Evolutionary conservation across 805 yeast genomes (phyloP), one percentile per base, ranked within the genome.

Genomic region (Scheffersomyces ergatensis): DNA sequence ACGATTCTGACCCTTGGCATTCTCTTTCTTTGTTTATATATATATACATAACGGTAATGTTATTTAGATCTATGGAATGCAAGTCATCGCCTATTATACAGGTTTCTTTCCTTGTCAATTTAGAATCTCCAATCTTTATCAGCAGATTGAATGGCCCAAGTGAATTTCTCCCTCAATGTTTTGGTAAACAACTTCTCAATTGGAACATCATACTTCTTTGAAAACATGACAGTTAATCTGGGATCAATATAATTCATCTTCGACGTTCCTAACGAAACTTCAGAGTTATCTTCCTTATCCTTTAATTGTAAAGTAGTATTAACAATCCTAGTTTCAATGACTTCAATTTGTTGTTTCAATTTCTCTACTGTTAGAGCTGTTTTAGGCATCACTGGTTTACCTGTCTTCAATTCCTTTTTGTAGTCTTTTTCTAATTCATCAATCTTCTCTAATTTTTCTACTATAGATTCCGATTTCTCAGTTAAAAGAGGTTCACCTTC

Each of bases 171-270:
- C 46, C 97, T 71, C 40, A 92, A 69, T 0, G 98, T 87, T 66
- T 89, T 90, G 11, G 97, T 85, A 53, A 92, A 89, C 32, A 92
- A 71, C 63, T 87, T 90, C 62, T 92, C 97, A 40, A 92, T 84
- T 6, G 98, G 98, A 16, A 92, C 97, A 40, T 79, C 73, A 58
- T 69, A 89, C 63, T 82, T 86, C 62, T 89, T 90, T 38, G 95
- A 78, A 57, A 89, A 92, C 76, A 86, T 81, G 18, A 89, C 97
- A 0, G 95, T 82, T 51, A 92, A 69, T 49, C 98, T 75, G 19
- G 98, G 98, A 62, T 92, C 98, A 45, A 92, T 92, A 70, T 92
- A 92, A 63, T 92, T 92, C 74, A 87, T 80, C 69, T 92, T 92
- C 19, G 96, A 87, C 0, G 98, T 92, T 35, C 96, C 89, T 49